phyloP scores from a whole-genome alignment of 2,329 filamentous ascomycete genomes.

The Aurifilum marmelostoma region DNA sequence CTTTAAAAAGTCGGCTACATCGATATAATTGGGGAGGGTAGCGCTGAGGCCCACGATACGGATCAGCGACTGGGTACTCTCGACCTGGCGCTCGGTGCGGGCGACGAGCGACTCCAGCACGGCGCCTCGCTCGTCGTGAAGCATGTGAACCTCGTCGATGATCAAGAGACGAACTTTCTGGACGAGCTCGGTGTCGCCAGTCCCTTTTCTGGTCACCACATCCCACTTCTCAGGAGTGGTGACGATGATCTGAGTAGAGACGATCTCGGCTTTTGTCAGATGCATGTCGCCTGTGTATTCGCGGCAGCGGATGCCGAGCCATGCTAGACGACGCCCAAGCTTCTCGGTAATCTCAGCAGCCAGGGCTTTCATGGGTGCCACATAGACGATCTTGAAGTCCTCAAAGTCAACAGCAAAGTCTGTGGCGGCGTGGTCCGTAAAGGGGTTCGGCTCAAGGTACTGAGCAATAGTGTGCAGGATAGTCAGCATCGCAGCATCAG shows the following conservation, averaged over 20 bases:
- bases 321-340: constrained; percentile 85
- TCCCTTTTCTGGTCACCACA: constrained; percentile 95
- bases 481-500: constrained; percentile 95
- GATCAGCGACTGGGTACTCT: constrained; percentile 96
- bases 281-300: constrained; percentile 99
- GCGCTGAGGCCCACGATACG: constrained; percentile 94
- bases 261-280: constrained; percentile 92
- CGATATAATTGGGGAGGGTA: constrained; percentile 93
- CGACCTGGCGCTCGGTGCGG: constrained; percentile 91
- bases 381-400: constrained; percentile 98
- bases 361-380: constrained; percentile 97
- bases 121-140: constrained; percentile 95
- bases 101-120: constrained; percentile 96
- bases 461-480: constrained; percentile 89
- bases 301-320: constrained; percentile 89
- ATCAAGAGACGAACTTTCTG: constrained; percentile 96
- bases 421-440: constrained; percentile 70
- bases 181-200: constrained; percentile 94
- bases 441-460: constrained; percentile 78
- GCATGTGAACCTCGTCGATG: constrained; percentile 99
- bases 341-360: constrained; percentile 97
- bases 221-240: constrained; percentile 99
- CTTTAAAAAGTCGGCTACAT: constrained; percentile 95
- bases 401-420: constrained; percentile 84
- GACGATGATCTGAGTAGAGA: constrained; percentile 96